These are phyloP conservation scores for Apiospora aurea DNA, from an alignment of 2,329 filamentous ascomycete genomes.

Conservation along the genomic window DNA sequence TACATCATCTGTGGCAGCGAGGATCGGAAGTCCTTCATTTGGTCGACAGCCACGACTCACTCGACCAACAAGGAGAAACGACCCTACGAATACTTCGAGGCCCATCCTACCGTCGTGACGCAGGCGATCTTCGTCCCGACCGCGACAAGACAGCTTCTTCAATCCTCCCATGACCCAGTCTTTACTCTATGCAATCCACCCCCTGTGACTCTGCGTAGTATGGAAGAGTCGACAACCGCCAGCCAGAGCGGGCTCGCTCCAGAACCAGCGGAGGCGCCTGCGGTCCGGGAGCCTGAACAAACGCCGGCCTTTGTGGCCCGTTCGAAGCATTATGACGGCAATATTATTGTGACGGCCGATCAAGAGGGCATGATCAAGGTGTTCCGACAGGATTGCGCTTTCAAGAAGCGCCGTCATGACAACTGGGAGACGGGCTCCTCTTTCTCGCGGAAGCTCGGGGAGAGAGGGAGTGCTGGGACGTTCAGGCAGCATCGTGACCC, in stretches of 20 bases:
- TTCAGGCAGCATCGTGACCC: conserved; percentile 63
- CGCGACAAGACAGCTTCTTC: conserved; percentile 78
- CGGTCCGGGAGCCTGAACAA: conserved; percentile 62
- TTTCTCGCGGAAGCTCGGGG: conserved; percentile 73
- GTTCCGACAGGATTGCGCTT: conserved; percentile 93
- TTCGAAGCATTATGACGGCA: conserved; percentile 78
- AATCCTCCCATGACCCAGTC: conserved; percentile 86
- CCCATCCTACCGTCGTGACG: conserved; percentile 87
- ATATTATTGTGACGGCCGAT: conserved; percentile 92
- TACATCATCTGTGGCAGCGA: conserved; percentile 95
- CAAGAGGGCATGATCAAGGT: conserved; percentile 90
- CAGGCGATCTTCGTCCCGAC: conserved; percentile 86
- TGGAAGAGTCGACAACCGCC: conserved; percentile 62
- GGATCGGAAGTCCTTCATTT: conserved; percentile 88
- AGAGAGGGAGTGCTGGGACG: conserved; percentile 65
- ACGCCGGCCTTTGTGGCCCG: conserved; percentile 81
- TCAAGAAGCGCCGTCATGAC: conserved; percentile 76
- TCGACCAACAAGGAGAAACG: conserved; percentile 77
- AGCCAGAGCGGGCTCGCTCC: conserved; percentile 50
- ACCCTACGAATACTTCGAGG: conserved; percentile 88
- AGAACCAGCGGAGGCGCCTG: conserved; percentile 35
- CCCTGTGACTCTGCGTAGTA: conserved; percentile 80
- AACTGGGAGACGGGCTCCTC: conserved; percentile 80
- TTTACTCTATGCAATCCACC: conserved; percentile 97
- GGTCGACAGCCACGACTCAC: conserved; percentile 71